Conservation (phyloP, 1,139 yeast species). For the Kurtzmaniella quercitrusa region DNA sequence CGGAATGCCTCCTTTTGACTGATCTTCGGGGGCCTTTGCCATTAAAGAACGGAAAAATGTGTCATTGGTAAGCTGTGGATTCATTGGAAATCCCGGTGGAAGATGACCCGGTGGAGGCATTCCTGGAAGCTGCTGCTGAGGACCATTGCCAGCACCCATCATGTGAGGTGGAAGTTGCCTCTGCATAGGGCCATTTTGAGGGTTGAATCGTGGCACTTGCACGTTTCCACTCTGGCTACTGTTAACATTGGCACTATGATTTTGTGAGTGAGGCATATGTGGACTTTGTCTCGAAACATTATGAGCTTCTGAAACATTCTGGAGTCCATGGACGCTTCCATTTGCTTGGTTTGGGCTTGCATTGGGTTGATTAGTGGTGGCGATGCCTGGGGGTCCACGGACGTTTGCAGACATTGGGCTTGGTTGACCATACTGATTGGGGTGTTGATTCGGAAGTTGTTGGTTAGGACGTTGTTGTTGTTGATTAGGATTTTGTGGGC, state of each 20-base stretch:
- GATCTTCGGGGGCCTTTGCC: constrained; percentile 22
- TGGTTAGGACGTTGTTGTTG: constrained; percentile 5
- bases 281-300: constrained; percentile 10
- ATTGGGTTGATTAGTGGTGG: neutral
- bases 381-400: neutral
- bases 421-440: constrained; percentile 1
- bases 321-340: neutral
- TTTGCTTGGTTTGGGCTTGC: neutral
- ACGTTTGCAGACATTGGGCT: neutral
- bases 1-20: constrained; percentile 18
- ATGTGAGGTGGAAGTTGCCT: neutral
- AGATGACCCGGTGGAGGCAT: constrained; percentile 8
- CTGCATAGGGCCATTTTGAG: neutral
- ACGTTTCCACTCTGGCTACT: neutral
- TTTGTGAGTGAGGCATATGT: constrained; percentile 4
- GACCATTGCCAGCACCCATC: neutral
- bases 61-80: constrained; percentile 28
- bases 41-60: constrained; percentile 53
- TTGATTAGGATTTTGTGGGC: constrained; percentile 7
- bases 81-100: constrained; percentile 7
- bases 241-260: neutral
- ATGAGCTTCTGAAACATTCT: neutral
- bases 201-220: constrained; percentile 9
- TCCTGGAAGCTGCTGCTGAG: constrained; percentile 5
- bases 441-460: neutral